A percentile compares a stretch with the other conserved stretches of the same genome.
Evolutionary conservation across 495 filamentous ascomycete genomes (phyloP).

Genomic region (Friedmanniomyces simplex): DNA sequence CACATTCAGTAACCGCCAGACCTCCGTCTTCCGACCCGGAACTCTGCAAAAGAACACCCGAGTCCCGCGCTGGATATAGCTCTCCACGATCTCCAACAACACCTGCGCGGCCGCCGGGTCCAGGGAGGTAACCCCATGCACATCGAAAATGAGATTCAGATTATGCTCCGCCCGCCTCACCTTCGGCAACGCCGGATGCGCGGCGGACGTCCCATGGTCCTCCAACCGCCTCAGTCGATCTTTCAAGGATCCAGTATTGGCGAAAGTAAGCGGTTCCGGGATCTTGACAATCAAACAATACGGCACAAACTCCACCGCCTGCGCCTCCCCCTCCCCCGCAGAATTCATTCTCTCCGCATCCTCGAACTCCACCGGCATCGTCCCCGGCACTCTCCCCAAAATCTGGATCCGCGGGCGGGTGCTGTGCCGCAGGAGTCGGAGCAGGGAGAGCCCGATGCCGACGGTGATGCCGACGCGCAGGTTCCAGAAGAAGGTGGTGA

Average conservation of each 20-base stretch:
- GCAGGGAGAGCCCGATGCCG: constrained; percentile 38
- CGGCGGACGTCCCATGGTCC: constrained; percentile 69
- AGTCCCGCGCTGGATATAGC: constrained; percentile 60
- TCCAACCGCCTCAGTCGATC: constrained; percentile 72
- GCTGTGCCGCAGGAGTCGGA: constrained; percentile 79
- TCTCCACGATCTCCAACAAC: constrained; percentile 72
- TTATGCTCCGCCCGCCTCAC: constrained; percentile 63
- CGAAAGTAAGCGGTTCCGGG: constrained; percentile 91
- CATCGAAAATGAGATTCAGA: constrained; percentile 87
- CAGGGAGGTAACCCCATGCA: constrained; percentile 85
- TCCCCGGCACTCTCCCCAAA: constrained; percentile 77
- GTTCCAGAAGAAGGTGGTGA: constrained; percentile 76
- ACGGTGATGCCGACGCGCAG: constrained; percentile 29
- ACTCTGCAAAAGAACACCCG: constrained; percentile 82
- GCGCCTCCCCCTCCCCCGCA: constrained; percentile 14
- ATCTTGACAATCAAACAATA: constrained; percentile 94
- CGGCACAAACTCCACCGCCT: constrained; percentile 75
- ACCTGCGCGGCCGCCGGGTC: constrained; percentile 92
- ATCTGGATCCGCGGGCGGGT: constrained; percentile 96
- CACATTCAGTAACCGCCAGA: constrained; percentile 62
- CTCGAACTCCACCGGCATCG: constrained; percentile 56
- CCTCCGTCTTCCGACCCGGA: constrained; percentile 42
- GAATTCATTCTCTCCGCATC: constrained; percentile 79
- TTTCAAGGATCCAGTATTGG: constrained; percentile 90
- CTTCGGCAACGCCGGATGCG: constrained; percentile 78